These are phyloP conservation scores for Pharnaceum exiguum DNA, from an alignment of 148 eudicot genomes.

Conservation along the genomic window DNA sequence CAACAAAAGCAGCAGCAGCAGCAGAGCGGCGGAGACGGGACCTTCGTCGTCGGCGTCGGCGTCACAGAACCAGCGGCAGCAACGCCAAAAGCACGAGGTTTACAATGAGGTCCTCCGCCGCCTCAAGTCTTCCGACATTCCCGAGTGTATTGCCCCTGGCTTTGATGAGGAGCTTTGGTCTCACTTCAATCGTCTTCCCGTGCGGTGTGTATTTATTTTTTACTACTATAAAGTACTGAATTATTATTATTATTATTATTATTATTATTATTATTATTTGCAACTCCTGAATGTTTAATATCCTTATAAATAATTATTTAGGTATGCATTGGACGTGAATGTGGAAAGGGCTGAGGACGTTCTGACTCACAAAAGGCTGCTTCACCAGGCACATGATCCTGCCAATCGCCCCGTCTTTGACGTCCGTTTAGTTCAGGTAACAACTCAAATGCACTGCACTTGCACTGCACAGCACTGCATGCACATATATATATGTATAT, in stretches of 20 bases:
- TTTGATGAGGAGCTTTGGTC: conserved; percentile 87
- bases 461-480: no score
- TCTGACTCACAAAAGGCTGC: conserved; percentile 66
- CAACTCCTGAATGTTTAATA: background rate
- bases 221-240: background rate
- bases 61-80: conserved; percentile 36
- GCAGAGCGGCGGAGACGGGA: conserved; percentile 49
- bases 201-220: conserved; percentile 34
- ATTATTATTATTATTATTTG: background rate
- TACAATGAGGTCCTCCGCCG: conserved; percentile 79
- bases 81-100: conserved; percentile 69
- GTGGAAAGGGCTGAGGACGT: conserved; percentile 98
- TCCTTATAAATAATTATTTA: conserved; percentile 27
- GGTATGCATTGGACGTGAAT: conserved; percentile 97
- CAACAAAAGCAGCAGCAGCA: conserved; percentile 52
- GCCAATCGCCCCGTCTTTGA: conserved; percentile 78
- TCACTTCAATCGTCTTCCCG: conserved; percentile 88
- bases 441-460: background rate
- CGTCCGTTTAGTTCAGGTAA: conserved; percentile 98
- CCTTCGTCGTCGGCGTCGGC: conserved; percentile 29
- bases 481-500: no score
- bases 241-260: background rate
- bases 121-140: conserved; percentile 52
- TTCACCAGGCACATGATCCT: conserved; percentile 80
- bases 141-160: conserved; percentile 46